phyloP scores from a whole-genome alignment of 805 yeast genomes.

The Brettanomyces bruxellensis region DNA sequence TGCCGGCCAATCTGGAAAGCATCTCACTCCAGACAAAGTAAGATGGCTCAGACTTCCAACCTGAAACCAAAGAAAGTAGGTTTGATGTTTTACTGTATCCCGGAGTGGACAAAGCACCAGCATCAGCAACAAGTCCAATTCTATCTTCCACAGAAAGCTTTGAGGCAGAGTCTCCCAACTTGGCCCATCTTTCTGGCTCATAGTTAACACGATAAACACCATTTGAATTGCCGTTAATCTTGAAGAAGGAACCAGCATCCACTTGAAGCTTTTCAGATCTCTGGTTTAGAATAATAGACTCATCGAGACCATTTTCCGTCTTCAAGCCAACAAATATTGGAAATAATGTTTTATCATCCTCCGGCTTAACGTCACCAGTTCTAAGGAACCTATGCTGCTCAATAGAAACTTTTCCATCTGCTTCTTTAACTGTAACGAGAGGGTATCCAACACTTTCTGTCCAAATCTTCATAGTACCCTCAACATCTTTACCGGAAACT shows the following conservation, averaged over 20 bases:
- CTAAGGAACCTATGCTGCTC: slow-evolving; percentile 56
- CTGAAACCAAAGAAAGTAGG: slow-evolving; percentile 36
- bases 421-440: slow-evolving; percentile 40
- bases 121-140: slow-evolving; percentile 50
- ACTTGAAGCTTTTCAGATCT: slow-evolving; percentile 13
- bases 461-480: slow-evolving; percentile 61
- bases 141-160: slow-evolving; percentile 40
- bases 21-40: slow-evolving; percentile 54
- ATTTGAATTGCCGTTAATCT: slow-evolving; percentile 41
- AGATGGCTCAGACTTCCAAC: slow-evolving; percentile 30
- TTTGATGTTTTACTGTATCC: slow-evolving; percentile 37
- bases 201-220: slow-evolving; percentile 51
- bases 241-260: slow-evolving; percentile 25
- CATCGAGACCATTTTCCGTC: slow-evolving; percentile 21
- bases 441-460: slow-evolving; percentile 72
- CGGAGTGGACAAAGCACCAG: slow-evolving; percentile 39
- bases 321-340: slow-evolving; percentile 42
- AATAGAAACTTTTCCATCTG: slow-evolving; percentile 26
- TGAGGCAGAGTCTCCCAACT: slow-evolving; percentile 29
- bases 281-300: slow-evolving; percentile 19
- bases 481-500: slow-evolving; percentile 59
- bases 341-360: slow-evolving; percentile 52
- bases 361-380: slow-evolving; percentile 55
- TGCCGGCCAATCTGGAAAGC: slow-evolving; percentile 29
- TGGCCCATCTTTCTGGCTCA: slow-evolving; percentile 27